Base-by-base conservation (phyloP, 306 rosid genomes). In the Arachis hypogaea region DNA sequence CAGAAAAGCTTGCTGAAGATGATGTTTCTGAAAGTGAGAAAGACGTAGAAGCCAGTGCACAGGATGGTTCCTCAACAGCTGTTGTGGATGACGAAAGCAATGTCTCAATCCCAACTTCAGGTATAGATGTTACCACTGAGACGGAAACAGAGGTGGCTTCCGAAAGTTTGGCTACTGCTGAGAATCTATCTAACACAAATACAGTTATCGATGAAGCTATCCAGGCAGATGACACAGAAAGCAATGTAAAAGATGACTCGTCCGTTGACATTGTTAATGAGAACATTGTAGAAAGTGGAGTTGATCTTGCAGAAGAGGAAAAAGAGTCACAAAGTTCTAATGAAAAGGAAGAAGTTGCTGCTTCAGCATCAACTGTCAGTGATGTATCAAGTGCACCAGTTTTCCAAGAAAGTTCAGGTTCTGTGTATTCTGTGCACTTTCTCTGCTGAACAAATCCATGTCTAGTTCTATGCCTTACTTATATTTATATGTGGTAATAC, bases 361-460 rank as follows among this genome's bases (percentile, higher is more conserved):
- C 87, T 61, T 59, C 86, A 63, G 77, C 79, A 11, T 68, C 62
- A 56, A 51, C 82, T 40, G 86, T 71, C 40, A 74, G 69, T 45
- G 81, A 81, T 71, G 90, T 75, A 73, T 68, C 71, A 29, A 82
- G 74, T 69, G 59, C 68, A 46, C 76, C 78, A 47, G 69, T 76
- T 57, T 69, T 77, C 29, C 81, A 72, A 72, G 84, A 74, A 75
- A 75, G 70, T 62, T 69, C 78, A 88, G 90, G 90, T 91, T 73
- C 51, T 40, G 72, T 74, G 40, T 73, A 46, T 43, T 68, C 58
- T 29, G 11, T 70, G 12, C 71, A 57, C 28, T 56, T 49, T 18
- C 7, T 41, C 66, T 65, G 80, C 73, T 44, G 16, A 42, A 64
- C 45, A 22, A 14, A 33, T 63, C 45, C 28, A 30, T 44, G 36